These are phyloP conservation scores for Zea luxurians DNA, from an alignment of 176 grass and related monocot species.

Conservation along the genomic window DNA sequence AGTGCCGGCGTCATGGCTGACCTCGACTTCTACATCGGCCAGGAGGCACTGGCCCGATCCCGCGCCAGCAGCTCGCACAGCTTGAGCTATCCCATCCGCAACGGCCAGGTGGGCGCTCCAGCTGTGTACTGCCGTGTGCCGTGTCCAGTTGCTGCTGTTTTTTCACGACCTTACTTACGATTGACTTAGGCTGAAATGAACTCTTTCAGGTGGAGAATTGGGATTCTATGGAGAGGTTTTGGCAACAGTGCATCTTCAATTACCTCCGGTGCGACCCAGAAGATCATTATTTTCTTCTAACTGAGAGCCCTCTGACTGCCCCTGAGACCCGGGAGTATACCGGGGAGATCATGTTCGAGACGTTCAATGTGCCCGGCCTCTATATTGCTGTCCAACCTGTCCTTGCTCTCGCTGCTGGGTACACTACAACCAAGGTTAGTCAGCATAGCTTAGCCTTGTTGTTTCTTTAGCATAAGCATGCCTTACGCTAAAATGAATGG, in stretches of 20 bases:
- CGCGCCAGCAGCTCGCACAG: slow-evolving; percentile 68
- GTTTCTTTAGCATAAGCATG: neutral
- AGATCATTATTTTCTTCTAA: slow-evolving; percentile 95
- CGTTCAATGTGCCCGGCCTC: slow-evolving; percentile 91
- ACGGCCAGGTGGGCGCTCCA: slow-evolving; percentile 71
- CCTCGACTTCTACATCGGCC: slow-evolving; percentile 92
- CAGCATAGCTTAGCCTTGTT: neutral
- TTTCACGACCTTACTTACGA: neutral
- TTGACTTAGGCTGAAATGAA: slow-evolving; percentile 19
- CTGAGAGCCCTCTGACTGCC: slow-evolving; percentile 85
- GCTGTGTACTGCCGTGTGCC: neutral
- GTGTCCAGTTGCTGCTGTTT: neutral
- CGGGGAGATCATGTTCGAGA: slow-evolving; percentile 99
- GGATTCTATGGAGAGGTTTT: slow-evolving; percentile 99
- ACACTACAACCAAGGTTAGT: slow-evolving; percentile 92
- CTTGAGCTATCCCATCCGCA: slow-evolving; percentile 86
- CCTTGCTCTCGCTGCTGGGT: slow-evolving; percentile 89
- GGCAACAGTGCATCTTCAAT: slow-evolving; percentile 97
- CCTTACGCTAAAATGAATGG: neutral
- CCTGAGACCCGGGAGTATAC: slow-evolving; percentile 91
- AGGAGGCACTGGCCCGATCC: slow-evolving; percentile 71
- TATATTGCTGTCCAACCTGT: slow-evolving; percentile 94
- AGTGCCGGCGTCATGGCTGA: slow-evolving; percentile 96
- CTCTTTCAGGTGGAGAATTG: slow-evolving; percentile 84
- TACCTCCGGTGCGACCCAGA: slow-evolving; percentile 89